Conservation (phyloP, 345 rosid species). For the Limnanthes douglasii region DNA sequence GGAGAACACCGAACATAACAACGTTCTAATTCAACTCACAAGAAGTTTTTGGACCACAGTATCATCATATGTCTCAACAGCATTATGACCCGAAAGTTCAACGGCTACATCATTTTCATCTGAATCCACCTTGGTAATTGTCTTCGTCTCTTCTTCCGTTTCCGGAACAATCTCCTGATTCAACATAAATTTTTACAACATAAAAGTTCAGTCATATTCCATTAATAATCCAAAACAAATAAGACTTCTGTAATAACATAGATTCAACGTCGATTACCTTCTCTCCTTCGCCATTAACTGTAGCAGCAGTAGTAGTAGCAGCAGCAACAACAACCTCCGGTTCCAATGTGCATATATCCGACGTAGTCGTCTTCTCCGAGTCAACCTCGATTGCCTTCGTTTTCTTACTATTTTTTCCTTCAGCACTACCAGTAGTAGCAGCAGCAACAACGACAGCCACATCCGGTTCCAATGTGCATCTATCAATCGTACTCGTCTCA, state of each 20-base stretch:
- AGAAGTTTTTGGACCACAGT: constrained; percentile 79
- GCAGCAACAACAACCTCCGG: constrained; percentile 26
- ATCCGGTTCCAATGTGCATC: constrained; percentile 9
- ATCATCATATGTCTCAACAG: constrained; percentile 30
- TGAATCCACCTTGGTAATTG: constrained; percentile 9
- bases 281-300: constrained; percentile 22
- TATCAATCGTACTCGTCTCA: constrained; percentile 9
- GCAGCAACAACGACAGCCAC: no score
- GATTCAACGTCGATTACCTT: constrained; percentile 12
- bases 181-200: no score
- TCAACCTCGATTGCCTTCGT: constrained; percentile 13
- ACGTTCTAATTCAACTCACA: constrained; percentile 38
- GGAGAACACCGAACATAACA: background rate
- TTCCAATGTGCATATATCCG: constrained; percentile 1
- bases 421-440: no score
- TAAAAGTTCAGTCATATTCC: no score
- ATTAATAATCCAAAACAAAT: no score
- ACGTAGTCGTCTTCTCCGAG: constrained; percentile 12
- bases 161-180: constrained; percentile 19
- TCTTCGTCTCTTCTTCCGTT: constrained; percentile 20
- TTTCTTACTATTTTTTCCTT: constrained; percentile 20
- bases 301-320: no score
- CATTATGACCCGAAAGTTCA: constrained; percentile 11
- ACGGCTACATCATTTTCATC: constrained; percentile 17
- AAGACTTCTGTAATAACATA: no score